phyloP scores from a whole-genome alignment of 2,329 filamentous ascomycete genomes.

The Hawksworthiomyces lignivorus region DNA sequence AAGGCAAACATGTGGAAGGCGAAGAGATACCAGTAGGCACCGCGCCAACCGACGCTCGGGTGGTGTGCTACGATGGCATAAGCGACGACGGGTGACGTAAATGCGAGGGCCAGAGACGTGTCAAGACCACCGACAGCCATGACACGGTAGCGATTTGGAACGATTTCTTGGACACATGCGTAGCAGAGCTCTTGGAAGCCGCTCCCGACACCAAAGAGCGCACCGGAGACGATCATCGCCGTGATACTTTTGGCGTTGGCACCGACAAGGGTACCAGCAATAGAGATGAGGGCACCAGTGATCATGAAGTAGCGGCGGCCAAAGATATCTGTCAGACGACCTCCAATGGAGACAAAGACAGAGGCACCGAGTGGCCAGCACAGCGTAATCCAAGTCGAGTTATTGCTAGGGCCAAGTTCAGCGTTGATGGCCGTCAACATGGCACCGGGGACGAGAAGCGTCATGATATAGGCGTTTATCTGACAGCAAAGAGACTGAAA shows the following conservation, averaged over 20 bases:
- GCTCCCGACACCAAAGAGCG: slow-evolving; percentile 9
- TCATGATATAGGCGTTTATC: slow-evolving; percentile 19
- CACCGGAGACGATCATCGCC: slow-evolving; percentile 10
- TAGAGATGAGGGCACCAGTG: slow-evolving; percentile 6
- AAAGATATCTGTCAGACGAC: slow-evolving; percentile 10
- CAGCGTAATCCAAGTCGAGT: slow-evolving; percentile 27
- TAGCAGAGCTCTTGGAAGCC: slow-evolving; percentile 27
- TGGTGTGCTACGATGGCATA: slow-evolving; percentile 27
- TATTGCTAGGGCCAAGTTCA: slow-evolving; percentile 24
- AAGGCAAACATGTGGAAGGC: slow-evolving; percentile 17
- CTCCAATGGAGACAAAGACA: slow-evolving; percentile 16
- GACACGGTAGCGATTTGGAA: slow-evolving; percentile 11
- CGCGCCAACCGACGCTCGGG: slow-evolving; percentile 16
- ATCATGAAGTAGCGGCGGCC: slow-evolving; percentile 12
- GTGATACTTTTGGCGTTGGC: slow-evolving; percentile 9
- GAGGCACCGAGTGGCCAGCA: slow-evolving; percentile 23
- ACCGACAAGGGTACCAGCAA: slow-evolving; percentile 8
- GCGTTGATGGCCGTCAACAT: slow-evolving; percentile 26
- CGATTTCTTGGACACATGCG: slow-evolving; percentile 9
- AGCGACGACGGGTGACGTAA: slow-evolving; percentile 17
- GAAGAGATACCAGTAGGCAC: slow-evolving; percentile 19
- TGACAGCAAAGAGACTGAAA: slow-evolving; percentile 12
- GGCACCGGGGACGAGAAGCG: slow-evolving; percentile 21
- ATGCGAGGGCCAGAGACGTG: slow-evolving; percentile 9
- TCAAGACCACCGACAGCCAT: slow-evolving; percentile 10